A percentile compares a stretch with the other conserved stretches of the same genome.
These are phyloP conservation scores for Tylopilus sp. DNA, from an alignment of 768 basidiomycete genomes.

Conservation along the genomic window DNA sequence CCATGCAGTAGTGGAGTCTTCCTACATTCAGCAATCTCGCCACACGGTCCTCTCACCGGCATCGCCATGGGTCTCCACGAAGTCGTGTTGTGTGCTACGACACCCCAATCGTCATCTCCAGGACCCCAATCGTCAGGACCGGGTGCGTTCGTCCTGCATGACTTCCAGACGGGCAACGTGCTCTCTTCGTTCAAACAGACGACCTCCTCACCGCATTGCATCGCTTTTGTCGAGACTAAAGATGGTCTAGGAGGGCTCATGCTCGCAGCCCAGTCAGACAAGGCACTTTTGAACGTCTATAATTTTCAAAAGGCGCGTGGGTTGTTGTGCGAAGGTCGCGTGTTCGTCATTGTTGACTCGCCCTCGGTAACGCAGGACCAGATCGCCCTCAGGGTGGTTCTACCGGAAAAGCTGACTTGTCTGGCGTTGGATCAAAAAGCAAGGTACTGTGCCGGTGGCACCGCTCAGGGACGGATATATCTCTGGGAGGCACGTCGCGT, in stretches of 20 bases:
- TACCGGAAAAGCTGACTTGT: slow-evolving; percentile 87
- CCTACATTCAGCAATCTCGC: not conserved
- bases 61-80: slow-evolving; percentile 58
- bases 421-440: slow-evolving; percentile 73
- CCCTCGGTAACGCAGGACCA: slow-evolving; percentile 76
- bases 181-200: slow-evolving; percentile 91
- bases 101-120: slow-evolving; percentile 39
- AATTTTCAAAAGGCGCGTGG: slow-evolving; percentile 87
- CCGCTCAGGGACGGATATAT: slow-evolving; percentile 83
- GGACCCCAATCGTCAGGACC: slow-evolving; percentile 38
- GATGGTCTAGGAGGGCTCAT: slow-evolving; percentile 80
- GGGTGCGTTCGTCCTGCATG: slow-evolving; percentile 73
- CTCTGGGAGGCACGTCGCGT: slow-evolving; percentile 83
- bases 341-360: not conserved
- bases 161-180: slow-evolving; percentile 70
- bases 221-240: slow-evolving; percentile 63
- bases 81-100: slow-evolving; percentile 59
- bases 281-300: slow-evolving; percentile 86
- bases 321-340: not conserved
- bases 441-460: slow-evolving; percentile 82
- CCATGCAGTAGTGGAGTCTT: slow-evolving; percentile 15
- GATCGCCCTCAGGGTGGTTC: slow-evolving; percentile 76
- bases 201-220: slow-evolving; percentile 58
- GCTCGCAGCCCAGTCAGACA: slow-evolving; percentile 82
- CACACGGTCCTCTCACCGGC: not conserved